Percentiles rank a stretch among this genome's conserved stretches.
Evolutionary conservation across 441 rosid genomes (phyloP).

Genomic region (Jatropha multifida): DNA sequence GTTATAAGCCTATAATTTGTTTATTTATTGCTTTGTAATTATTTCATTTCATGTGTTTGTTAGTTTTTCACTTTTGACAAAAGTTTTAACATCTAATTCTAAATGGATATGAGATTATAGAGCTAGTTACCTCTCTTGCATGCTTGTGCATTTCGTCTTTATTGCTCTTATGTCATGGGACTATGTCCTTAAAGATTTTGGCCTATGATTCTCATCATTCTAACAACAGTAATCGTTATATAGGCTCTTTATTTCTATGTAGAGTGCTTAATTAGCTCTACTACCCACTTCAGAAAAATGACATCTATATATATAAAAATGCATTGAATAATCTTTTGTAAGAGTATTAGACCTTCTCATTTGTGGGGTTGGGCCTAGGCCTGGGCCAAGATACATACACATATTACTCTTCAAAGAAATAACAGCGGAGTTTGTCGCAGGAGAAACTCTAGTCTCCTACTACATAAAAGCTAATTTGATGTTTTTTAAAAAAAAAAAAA

Average conservation of each 20-base stretch:
- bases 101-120: background rate
- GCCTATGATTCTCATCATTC: background rate
- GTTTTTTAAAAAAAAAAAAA: no score
- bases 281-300: no score
- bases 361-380: no score
- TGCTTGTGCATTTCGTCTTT: background rate
- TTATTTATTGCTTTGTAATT: slow-evolving; percentile 9
- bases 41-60: background rate
- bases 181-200: background rate
- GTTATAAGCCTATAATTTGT: slow-evolving; percentile 10
- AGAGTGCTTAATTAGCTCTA: no score
- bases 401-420: no score
- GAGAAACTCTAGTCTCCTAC: no score
- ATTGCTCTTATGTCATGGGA: background rate
- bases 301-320: no score
- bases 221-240: background rate
- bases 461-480: no score
- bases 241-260: background rate
- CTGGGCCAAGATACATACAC: no score
- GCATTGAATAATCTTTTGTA: no score
- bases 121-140: background rate
- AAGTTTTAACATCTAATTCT: background rate
- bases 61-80: background rate
- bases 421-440: no score
- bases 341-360: no score